A percentile compares a stretch with the other conserved stretches of the same genome.
Conservation (phyloP, 495 filamentous ascomycete genomes). For the Alectoria sarmentosa region DNA sequence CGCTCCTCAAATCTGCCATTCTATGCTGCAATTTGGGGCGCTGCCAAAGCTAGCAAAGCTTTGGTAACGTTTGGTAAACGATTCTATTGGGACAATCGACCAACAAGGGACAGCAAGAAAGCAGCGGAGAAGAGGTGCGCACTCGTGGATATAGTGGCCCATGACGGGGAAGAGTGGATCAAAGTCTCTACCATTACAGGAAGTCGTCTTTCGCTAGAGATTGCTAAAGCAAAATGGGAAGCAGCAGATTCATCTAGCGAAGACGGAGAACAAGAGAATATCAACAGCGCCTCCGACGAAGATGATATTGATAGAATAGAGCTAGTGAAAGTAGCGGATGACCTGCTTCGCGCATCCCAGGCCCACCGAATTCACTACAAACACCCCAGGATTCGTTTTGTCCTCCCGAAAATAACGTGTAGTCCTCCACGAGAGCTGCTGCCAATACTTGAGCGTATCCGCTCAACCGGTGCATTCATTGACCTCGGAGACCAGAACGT, state of each 20-base stretch:
- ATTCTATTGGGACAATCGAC: conserved; percentile 45
- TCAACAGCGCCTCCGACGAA: conserved; percentile 32
- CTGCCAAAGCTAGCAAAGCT: conserved; percentile 40
- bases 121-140: conserved; percentile 38
- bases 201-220: conserved; percentile 50
- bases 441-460: conserved; percentile 48
- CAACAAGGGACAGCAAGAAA: conserved; percentile 26
- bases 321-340: conserved; percentile 36
- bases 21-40: conserved; percentile 48
- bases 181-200: conserved; percentile 56
- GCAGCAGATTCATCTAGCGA: conserved; percentile 32
- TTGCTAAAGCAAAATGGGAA: conserved; percentile 60
- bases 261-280: conserved; percentile 32
- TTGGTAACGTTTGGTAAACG: conserved; percentile 46
- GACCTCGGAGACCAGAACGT: conserved; percentile 25
- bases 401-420: conserved; percentile 51
- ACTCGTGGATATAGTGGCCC: conserved; percentile 44
- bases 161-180: conserved; percentile 52
- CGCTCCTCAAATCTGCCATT: conserved; percentile 53
- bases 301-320: conserved; percentile 21
- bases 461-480: conserved; percentile 49
- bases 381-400: conserved; percentile 51
- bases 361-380: conserved; percentile 49
- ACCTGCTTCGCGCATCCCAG: conserved; percentile 47
- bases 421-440: conserved; percentile 48